Percentiles rank a stretch among this genome's conserved stretches.
Evolutionary conservation across 2,329 filamentous ascomycete species (phyloP).

Genomic region (Verticillium nubilum): DNA sequence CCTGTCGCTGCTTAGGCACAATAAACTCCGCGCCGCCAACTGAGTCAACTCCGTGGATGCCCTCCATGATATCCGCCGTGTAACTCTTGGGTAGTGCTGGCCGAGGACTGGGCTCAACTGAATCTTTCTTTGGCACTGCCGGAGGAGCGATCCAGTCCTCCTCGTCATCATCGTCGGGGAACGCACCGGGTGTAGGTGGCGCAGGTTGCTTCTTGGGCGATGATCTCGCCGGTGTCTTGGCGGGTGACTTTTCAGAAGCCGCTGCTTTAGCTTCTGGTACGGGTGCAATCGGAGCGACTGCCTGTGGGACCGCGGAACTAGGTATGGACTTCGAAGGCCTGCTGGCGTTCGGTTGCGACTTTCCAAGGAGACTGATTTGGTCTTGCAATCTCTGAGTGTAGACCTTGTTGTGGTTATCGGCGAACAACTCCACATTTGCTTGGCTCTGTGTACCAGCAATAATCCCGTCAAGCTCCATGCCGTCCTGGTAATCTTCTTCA

Average conservation of each 20-base stretch:
- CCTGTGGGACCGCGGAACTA: slow-evolving; percentile 27
- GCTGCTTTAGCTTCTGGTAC: slow-evolving; percentile 20
- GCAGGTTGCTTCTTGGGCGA: slow-evolving; percentile 25
- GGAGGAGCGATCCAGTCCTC: slow-evolving; percentile 56
- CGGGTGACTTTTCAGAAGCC: slow-evolving; percentile 23
- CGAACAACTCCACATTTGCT: slow-evolving; percentile 21
- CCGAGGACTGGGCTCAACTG: slow-evolving; percentile 36
- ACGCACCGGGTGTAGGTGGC: slow-evolving; percentile 49
- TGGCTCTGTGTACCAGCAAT: slow-evolving; percentile 16
- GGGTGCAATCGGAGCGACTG: slow-evolving; percentile 16
- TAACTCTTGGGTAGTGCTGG: slow-evolving; percentile 55
- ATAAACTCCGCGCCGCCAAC: slow-evolving; percentile 42
- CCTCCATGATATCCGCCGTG: slow-evolving; percentile 57
- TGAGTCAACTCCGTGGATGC: slow-evolving; percentile 41
- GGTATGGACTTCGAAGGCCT: slow-evolving; percentile 44
- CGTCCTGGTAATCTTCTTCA: slow-evolving; percentile 43
- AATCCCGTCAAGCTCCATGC: slow-evolving; percentile 46
- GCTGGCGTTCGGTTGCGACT: slow-evolving; percentile 44
- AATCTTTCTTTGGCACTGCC: slow-evolving; percentile 23
- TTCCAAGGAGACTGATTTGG: slow-evolving; percentile 72
- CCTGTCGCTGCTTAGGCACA: slow-evolving; percentile 33
- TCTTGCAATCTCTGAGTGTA: slow-evolving; percentile 93
- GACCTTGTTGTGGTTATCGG: slow-evolving; percentile 67
- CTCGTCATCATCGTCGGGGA: slow-evolving; percentile 46
- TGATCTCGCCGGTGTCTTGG: slow-evolving; percentile 29